Conservation (phyloP, 2,329 filamentous ascomycete species). For the Lachnellula willkommii region DNA sequence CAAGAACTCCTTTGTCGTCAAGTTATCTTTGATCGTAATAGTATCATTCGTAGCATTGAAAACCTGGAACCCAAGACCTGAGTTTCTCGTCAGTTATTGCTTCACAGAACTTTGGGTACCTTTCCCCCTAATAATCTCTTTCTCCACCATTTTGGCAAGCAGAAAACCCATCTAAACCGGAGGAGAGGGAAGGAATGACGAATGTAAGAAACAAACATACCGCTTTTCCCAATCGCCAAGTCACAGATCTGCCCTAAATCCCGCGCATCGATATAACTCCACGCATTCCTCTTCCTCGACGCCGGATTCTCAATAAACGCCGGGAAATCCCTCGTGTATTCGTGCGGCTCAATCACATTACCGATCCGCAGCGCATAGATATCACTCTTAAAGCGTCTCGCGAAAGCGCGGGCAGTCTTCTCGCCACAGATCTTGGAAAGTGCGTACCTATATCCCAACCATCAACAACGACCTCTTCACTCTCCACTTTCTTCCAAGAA, state of each 20-base stretch:
- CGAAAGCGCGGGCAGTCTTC: conserved; percentile 49
- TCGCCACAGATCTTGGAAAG: conserved; percentile 56
- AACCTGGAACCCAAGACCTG: conserved; percentile 55
- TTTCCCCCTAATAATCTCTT: too few relatives aligned
- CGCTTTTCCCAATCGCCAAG: conserved; percentile 42
- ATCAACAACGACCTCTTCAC: too few relatives aligned
- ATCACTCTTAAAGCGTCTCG: conserved; percentile 49
- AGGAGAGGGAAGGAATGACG: background rate
- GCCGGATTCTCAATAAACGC: conserved; percentile 45
- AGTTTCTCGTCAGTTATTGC: background rate
- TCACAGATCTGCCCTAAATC: conserved; percentile 59
- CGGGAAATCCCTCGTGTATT: conserved; percentile 51
- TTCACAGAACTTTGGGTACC: background rate
- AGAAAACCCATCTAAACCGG: background rate
- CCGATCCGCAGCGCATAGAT: conserved; percentile 58
- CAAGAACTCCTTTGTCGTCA: conserved; percentile 47
- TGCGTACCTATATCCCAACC: conserved; percentile 39
- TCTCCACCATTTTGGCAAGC: background rate
- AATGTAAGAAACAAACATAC: background rate
- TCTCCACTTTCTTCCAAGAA: background rate
- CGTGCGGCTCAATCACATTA: conserved; percentile 56
- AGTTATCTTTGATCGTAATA: conserved; percentile 45
- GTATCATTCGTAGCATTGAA: conserved; percentile 61
- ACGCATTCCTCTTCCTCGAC: conserved; percentile 51
- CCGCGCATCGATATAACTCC: conserved; percentile 58